These are phyloP conservation scores for Fusarium nanum DNA, from an alignment of 2,329 filamentous ascomycete genomes.

Conservation along the genomic window DNA sequence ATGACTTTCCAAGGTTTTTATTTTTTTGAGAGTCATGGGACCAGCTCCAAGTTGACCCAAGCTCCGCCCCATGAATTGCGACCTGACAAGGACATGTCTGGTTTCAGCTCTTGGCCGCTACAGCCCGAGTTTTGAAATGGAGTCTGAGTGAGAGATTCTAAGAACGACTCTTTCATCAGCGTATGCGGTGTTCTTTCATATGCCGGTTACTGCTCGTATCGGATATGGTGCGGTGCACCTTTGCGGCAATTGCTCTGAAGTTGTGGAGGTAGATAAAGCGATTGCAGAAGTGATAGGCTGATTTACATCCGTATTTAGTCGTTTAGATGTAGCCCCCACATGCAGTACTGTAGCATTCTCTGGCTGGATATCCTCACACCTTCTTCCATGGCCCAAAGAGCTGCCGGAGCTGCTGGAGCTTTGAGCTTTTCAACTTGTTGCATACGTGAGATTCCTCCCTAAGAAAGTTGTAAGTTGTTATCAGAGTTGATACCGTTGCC, in stretches of 20 bases:
- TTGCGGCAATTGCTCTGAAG: conserved; percentile 9
- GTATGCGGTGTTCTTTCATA: conserved; percentile 3
- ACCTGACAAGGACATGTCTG: conserved; percentile 26
- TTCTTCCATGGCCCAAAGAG: not conserved
- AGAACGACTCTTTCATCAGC: not conserved
- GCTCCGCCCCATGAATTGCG: conserved; percentile 33
- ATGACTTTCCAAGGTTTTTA: conserved; percentile 31
- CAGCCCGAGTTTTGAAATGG: conserved; percentile 5
- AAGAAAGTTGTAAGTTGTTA: not conserved
- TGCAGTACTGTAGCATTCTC: conserved; percentile 1
- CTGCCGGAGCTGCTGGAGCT: conserved; percentile 13
- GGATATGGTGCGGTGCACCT: not conserved
- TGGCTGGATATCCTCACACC: conserved; percentile 35
- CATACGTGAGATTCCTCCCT: not conserved
- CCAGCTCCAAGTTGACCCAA: conserved; percentile 37
- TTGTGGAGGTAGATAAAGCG: not conserved
- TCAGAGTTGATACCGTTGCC: not conserved
- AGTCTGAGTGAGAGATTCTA: not conserved
- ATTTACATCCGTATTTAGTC: not conserved
- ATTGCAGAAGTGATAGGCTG: conserved; percentile 6
- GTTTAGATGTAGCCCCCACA: conserved; percentile 21
- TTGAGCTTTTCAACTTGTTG: conserved; percentile 11
- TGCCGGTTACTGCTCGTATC: not conserved
- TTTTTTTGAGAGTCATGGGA: conserved; percentile 44
- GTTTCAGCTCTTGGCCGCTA: conserved; percentile 15